Evolutionary conservation across 2,329 filamentous ascomycete genomes (phyloP).

Genomic region (Ceratocystis harringtonii): DNA sequence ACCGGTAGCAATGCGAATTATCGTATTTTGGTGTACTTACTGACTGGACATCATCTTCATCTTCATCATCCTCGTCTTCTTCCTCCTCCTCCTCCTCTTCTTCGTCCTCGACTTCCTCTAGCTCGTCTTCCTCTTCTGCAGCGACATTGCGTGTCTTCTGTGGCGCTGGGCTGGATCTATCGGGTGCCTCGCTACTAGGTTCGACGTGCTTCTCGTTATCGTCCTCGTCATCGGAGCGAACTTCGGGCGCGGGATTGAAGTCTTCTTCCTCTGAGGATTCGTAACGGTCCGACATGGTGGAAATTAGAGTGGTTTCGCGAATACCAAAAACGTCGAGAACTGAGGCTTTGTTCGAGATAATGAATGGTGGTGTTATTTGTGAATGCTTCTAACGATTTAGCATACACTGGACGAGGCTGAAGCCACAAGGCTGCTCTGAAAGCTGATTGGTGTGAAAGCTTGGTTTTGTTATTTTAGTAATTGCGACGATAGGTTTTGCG

Average conservation of each 20-base stretch:
- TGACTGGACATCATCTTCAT: constrained; percentile 52
- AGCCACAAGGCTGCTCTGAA: background rate
- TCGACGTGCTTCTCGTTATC: constrained; percentile 25
- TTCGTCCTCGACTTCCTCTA: constrained; percentile 15
- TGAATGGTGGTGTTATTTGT: no score
- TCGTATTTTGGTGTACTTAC: constrained; percentile 24
- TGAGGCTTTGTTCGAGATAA: no score
- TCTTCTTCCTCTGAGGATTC: constrained; percentile 65
- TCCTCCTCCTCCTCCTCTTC: constrained; percentile 28
- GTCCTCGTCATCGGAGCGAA: constrained; percentile 57
- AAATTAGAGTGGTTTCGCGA: background rate
- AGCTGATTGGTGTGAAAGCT: background rate
- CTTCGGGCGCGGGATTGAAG: constrained; percentile 70
- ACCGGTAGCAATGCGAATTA: no score
- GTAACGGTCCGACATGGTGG: constrained; percentile 17
- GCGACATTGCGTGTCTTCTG: constrained; percentile 10
- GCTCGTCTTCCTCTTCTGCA: constrained; percentile 13
- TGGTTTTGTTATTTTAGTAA: background rate
- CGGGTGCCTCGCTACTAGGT: constrained; percentile 19
- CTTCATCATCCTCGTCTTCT: constrained; percentile 27
- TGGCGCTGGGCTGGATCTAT: constrained; percentile 9
- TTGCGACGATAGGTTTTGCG: background rate
- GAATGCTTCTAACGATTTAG: background rate
- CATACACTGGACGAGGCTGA: background rate
- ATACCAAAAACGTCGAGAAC: background rate